Evolutionary conservation across 2,329 filamentous ascomycete species (phyloP), one percentile per base, ranked within the genome.

Genomic region (Exophiala bonariae): DNA sequence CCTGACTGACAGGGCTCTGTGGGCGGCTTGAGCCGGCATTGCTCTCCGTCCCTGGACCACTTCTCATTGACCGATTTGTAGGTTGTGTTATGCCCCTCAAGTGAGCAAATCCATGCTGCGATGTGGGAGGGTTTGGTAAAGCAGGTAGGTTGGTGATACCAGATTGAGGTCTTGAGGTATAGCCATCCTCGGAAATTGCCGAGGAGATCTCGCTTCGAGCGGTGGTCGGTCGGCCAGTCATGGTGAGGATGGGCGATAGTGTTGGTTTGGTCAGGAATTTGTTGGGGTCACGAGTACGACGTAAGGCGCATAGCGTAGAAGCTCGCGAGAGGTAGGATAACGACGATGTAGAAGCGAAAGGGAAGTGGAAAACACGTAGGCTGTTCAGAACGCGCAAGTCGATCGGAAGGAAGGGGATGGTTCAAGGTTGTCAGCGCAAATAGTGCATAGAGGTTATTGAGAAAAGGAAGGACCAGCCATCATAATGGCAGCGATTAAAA

Each of bases 1-100:
- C 77, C 33, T 87, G 78, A 56, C 85, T 92, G 13, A 77, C 43
- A 75, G 85, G 56, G 48, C 70, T 75, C 39, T 64, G 68, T 78
- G 78, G 57, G 68, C 82, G 64, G 66, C 77, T 73, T 22, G 55
- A 56, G n/a, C 73, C 65, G 45, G 67, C 68, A 11, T 70, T 67
- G 45, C 70, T 66, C 41, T 74, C 70, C 28, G 73, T 70, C 22
- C 50, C 35, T 32, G 45, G 50, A 41, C 51, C 42, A 36, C 52
- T 58, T 33, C 55, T 49, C 10, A 49, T 31, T 1, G 57, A 53
- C 10, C 55, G 48, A 43, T 56, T 55, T 18, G 57, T 50, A 10
- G 52, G 47, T 22, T 58, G 51, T 13, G 53, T 57, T 37, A 58
- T 52, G 14, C 52, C 55, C 48, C 54, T 49, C 18, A 59, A 42